These are phyloP conservation scores for Acrocalymma vagum DNA, from an alignment of 2,329 filamentous ascomycete species.

Conservation along the genomic window DNA sequence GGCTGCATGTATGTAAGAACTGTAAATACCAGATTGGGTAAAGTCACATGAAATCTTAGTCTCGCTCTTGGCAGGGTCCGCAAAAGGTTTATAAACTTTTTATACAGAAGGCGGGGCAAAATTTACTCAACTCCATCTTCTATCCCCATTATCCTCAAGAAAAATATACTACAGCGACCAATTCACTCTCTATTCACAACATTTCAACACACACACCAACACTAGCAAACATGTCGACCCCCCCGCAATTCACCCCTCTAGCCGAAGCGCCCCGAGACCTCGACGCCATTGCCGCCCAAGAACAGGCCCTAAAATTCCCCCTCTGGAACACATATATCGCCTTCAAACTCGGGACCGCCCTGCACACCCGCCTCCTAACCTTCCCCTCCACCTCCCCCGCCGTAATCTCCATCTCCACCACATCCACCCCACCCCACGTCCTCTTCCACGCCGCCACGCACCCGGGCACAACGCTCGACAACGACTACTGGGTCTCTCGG, in stretches of 20 bases:
- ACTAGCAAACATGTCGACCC: conserved; percentile 24
- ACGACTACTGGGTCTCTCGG: conserved; percentile 69
- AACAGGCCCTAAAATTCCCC: conserved; percentile 49
- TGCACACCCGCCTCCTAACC: conserved; percentile 66
- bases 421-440: conserved; percentile 62
- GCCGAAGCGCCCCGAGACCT: conserved; percentile 41
- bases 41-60: too few relatives aligned
- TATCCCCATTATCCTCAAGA: too few relatives aligned
- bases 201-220: conserved; percentile 3
- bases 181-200: too few relatives aligned
- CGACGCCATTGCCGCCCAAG: conserved; percentile 48
- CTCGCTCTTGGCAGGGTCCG: too few relatives aligned
- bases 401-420: conserved; percentile 70
- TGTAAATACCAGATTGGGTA: too few relatives aligned
- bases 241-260: conserved; percentile 31
- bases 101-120: too few relatives aligned
- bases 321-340: conserved; percentile 69
- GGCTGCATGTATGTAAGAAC: too few relatives aligned
- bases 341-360: conserved; percentile 68
- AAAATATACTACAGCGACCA: too few relatives aligned
- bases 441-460: conserved; percentile 76
- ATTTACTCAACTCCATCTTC: too few relatives aligned
- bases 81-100: too few relatives aligned
- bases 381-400: conserved; percentile 56
- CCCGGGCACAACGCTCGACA: conserved; percentile 72